Evolutionary conservation across 768 basidiomycete species (phyloP), one percentile per base, ranked within the genome.

Genomic region (Russula lepida): DNA sequence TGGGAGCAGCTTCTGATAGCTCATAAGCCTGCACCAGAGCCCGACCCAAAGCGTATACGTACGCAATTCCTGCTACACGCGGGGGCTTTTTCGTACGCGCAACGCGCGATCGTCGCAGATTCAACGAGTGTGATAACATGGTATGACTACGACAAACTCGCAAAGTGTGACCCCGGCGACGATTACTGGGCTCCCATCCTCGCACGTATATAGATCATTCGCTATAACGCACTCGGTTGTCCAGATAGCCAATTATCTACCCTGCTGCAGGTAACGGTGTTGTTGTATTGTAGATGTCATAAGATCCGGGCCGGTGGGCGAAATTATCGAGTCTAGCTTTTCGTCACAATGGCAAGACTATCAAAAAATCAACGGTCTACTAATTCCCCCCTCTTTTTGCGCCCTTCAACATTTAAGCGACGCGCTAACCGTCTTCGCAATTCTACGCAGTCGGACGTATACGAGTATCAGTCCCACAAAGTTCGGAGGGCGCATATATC

Each of bases 71-170:
- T 75, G 47, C 73, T 84, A 50, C 71, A 71, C 7, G 79, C 81
- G 11, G 77, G 77, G 19, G 82, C 85, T 9, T 90, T 84, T 71
- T 89, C 88, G 12, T 76, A 86, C 48, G 67, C 74, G 15, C 88
- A 89, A 69, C 74, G 77, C 44, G 74, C 79, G 11, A 77, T 86
- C 55, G 88, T 88, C 6, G 81, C 86, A 0, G 79, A 83, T 61
- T 82, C 85, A 3, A 81, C 83, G 65, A 81, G 84, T 59, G 77
- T 79, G 3, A 68, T 87, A 21, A 88, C 88, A 9, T 90, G 88
- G 88, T 90, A 88, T 62, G 84, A 90, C 69, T 89, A 90, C 64
- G 84, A 87, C 58, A 75, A 65, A 19, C 76, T 87, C 56, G 77
- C 72, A 71, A 89, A 87, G 71, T 82, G 81, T 62, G 78, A 80